Percentiles rank a stretch among this genome's conserved stretches.
Evolutionary conservation across 2,329 filamentous ascomycete genomes (phyloP).

Genomic region (Aureobasidium sp.): DNA sequence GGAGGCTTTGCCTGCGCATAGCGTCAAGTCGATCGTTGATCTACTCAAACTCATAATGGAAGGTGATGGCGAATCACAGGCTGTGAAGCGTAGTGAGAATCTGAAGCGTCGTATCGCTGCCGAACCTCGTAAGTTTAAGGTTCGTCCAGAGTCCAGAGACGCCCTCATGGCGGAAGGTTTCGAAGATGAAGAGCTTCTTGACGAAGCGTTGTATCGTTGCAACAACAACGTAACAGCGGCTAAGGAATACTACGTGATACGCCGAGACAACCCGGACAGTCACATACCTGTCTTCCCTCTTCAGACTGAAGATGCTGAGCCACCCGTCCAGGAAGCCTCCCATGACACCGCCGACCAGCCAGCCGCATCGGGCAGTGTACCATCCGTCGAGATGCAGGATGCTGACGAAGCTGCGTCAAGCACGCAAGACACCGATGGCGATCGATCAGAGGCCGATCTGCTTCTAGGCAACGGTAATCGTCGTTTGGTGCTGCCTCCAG

Average conservation of each 20-base stretch:
- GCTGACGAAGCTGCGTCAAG: constrained; percentile 18
- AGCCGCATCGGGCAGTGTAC: constrained; percentile 7
- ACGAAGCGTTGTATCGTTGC: constrained; percentile 77
- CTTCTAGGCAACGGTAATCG: constrained; percentile 5
- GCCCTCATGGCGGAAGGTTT: constrained; percentile 45
- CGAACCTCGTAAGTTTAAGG: constrained; percentile 46
- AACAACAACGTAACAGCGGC: constrained; percentile 58
- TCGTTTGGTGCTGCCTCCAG: constrained; percentile 4
- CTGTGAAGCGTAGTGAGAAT: constrained; percentile 56
- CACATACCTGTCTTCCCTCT: constrained; percentile 26
- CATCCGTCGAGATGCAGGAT: constrained; percentile 36
- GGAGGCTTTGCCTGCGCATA: constrained; percentile 69
- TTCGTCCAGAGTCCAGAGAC: constrained; percentile 37
- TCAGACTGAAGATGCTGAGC: constrained; percentile 19
- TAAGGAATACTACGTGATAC: constrained; percentile 64
- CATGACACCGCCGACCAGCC: not conserved
- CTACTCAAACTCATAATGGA: constrained; percentile 73
- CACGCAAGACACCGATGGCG: constrained; percentile 16
- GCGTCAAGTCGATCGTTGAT: constrained; percentile 72
- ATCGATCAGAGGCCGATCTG: not conserved
- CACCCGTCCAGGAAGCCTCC: constrained; percentile 3
- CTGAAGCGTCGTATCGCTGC: constrained; percentile 42
- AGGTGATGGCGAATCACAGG: constrained; percentile 67
- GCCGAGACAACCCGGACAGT: constrained; percentile 19
- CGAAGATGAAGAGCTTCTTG: constrained; percentile 53